Evolutionary conservation across 148 eudicot species (phyloP).

Genomic region (Amaranthus cruentus): DNA sequence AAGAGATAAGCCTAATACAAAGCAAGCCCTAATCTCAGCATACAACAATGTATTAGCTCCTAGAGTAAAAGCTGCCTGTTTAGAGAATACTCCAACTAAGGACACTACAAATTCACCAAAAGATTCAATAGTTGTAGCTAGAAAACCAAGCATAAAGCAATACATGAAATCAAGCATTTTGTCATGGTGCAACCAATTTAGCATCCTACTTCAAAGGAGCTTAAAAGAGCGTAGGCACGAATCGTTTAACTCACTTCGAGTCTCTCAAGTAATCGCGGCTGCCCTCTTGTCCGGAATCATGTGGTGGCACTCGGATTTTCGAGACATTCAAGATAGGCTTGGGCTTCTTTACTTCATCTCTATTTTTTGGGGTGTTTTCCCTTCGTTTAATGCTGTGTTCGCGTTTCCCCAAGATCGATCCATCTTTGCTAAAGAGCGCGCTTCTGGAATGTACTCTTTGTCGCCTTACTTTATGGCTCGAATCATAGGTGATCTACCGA

Average conservation of each 20-base stretch:
- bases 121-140: constrained; percentile 8
- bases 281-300: constrained; percentile 67
- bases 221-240: constrained; percentile 88
- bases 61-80: constrained; percentile 52
- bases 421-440: constrained; percentile 63
- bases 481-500: constrained; percentile 73
- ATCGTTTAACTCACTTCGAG: constrained; percentile 72
- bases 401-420: constrained; percentile 94
- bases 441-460: constrained; percentile 80
- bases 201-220: constrained; percentile 65
- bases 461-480: constrained; percentile 86
- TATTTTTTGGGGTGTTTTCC: constrained; percentile 91
- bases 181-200: constrained; percentile 62
- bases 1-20: constrained; percentile 54
- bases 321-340: constrained; percentile 66
- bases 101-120: constrained; percentile 5
- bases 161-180: constrained; percentile 23
- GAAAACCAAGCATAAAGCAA: constrained; percentile 9
- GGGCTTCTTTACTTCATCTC: constrained; percentile 82
- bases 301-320: constrained; percentile 82
- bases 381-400: constrained; percentile 80
- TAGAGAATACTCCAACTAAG: constrained; percentile 13
- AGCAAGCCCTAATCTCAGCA: constrained; percentile 62
- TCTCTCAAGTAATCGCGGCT: constrained; percentile 73
- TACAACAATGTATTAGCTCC: constrained; percentile 61